Conservation (phyloP, 768 basidiomycete genomes). For the Mycena galericulata region DNA sequence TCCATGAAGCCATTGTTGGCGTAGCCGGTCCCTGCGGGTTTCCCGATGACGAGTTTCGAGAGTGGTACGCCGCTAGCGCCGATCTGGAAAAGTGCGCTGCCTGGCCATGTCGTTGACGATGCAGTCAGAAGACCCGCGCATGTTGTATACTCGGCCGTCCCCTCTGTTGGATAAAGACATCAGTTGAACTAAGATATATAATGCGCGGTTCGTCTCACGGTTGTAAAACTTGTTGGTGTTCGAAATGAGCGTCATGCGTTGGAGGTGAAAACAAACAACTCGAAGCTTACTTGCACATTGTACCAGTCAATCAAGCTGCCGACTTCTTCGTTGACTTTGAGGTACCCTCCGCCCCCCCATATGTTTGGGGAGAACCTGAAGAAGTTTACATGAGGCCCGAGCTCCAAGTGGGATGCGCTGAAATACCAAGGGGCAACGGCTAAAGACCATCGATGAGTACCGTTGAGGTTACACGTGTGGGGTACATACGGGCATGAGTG, state of each 20-base stretch:
- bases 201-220: slow-evolving; percentile 22
- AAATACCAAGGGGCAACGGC: slow-evolving; percentile 65
- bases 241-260: too few relatives aligned
- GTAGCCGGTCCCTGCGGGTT: slow-evolving; percentile 55
- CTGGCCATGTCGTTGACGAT: slow-evolving; percentile 61
- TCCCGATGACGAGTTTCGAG: slow-evolving; percentile 72
- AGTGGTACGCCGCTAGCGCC: slow-evolving; percentile 57
- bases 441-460: slow-evolving; percentile 28
- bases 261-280: too few relatives aligned
- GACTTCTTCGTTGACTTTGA: slow-evolving; percentile 61
- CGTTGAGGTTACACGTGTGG: background rate
- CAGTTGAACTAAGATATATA: background rate
- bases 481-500: slow-evolving; percentile 65
- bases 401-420: too few relatives aligned
- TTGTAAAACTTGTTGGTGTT: slow-evolving; percentile 63
- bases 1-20: slow-evolving; percentile 52
- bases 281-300: slow-evolving; percentile 57
- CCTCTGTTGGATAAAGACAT: slow-evolving; percentile 47
- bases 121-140: slow-evolving; percentile 67
- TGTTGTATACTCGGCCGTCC: slow-evolving; percentile 71
- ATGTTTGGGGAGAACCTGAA: slow-evolving; percentile 42
- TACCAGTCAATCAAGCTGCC: slow-evolving; percentile 76
- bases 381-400: too few relatives aligned
- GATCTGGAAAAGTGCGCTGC: slow-evolving; percentile 58
- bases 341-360: slow-evolving; percentile 65